Conservation (phyloP, 1,139 yeast genomes). For the Magnusiomyces paraingens region DNA sequence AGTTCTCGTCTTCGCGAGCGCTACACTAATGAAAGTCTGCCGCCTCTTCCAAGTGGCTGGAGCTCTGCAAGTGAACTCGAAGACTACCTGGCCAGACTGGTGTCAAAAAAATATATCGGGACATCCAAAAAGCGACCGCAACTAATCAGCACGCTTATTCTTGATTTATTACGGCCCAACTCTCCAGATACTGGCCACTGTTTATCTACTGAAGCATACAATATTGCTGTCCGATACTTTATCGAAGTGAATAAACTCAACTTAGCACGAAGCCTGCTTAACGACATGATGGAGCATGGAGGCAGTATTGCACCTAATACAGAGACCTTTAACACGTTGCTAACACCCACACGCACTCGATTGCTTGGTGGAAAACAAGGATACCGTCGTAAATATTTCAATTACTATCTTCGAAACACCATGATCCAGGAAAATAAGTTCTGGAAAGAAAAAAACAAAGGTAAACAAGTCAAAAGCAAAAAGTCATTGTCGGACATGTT, state of each 20-base stretch:
- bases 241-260: slow-evolving; percentile 37
- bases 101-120: slow-evolving; percentile 14
- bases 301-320: slow-evolving; percentile 35
- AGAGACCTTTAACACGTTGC: slow-evolving; percentile 40
- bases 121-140: slow-evolving; percentile 13
- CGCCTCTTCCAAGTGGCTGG: slow-evolving; percentile 17
- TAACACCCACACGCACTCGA: slow-evolving; percentile 21
- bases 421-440: slow-evolving; percentile 22
- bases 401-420: slow-evolving; percentile 8
- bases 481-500: slow-evolving; percentile 20
- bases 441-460: not conserved
- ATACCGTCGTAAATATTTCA: slow-evolving; percentile 11
- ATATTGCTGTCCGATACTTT: slow-evolving; percentile 41
- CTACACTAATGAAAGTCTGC: slow-evolving; percentile 14
- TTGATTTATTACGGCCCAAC: slow-evolving; percentile 38
- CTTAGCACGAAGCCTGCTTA: slow-evolving; percentile 38
- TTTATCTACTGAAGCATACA: slow-evolving; percentile 37
- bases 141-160: slow-evolving; percentile 22
- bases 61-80: slow-evolving; percentile 12
- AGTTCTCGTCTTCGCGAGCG: not conserved
- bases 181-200: slow-evolving; percentile 34
- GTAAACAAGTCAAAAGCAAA: not conserved
- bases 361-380: slow-evolving; percentile 11
- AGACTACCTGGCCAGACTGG: slow-evolving; percentile 14
- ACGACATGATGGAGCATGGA: slow-evolving; percentile 35